Evolutionary conservation across 805 yeast genomes (phyloP).

Genomic region (Wickerhamia fluorescens): DNA sequence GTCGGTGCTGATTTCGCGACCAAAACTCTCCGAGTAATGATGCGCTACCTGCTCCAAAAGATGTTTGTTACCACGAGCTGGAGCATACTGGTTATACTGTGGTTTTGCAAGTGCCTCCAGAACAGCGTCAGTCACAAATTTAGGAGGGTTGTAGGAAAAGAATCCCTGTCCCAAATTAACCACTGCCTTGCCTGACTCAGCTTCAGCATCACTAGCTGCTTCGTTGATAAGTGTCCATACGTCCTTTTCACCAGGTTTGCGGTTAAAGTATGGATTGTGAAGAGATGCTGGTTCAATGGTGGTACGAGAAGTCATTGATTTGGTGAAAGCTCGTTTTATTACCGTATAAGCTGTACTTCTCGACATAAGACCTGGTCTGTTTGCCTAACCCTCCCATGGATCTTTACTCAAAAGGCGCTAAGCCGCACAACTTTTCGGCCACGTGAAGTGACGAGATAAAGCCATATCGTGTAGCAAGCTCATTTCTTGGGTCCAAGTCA

Average conservation of each 20-base stretch:
- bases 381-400: too few relatives aligned
- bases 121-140: constrained; percentile 83
- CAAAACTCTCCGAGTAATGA: constrained; percentile 64
- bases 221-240: constrained; percentile 95
- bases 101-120: constrained; percentile 67
- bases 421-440: too few relatives aligned
- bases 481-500: too few relatives aligned
- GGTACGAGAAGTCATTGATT: constrained; percentile 5
- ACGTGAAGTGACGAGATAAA: too few relatives aligned
- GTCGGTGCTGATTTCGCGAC: constrained; percentile 45
- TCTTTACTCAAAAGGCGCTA: too few relatives aligned
- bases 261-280: constrained; percentile 58
- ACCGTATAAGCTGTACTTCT: too few relatives aligned
- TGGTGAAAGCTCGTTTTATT: too few relatives aligned
- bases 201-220: constrained; percentile 80
- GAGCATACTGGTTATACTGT: constrained; percentile 85
- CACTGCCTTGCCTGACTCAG: constrained; percentile 64
- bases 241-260: constrained; percentile 66
- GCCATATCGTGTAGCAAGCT: too few relatives aligned
- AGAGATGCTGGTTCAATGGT: constrained; percentile 15
- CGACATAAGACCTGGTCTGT: too few relatives aligned
- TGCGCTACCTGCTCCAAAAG: constrained; percentile 63
- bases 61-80: constrained; percentile 78
- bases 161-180: constrained; percentile 95
- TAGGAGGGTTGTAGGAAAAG: constrained; percentile 92